Percentiles rank a stretch among this genome's conserved stretches.
Evolutionary conservation across 768 basidiomycete genomes (phyloP).

Genomic region (Leccinum boreale): DNA sequence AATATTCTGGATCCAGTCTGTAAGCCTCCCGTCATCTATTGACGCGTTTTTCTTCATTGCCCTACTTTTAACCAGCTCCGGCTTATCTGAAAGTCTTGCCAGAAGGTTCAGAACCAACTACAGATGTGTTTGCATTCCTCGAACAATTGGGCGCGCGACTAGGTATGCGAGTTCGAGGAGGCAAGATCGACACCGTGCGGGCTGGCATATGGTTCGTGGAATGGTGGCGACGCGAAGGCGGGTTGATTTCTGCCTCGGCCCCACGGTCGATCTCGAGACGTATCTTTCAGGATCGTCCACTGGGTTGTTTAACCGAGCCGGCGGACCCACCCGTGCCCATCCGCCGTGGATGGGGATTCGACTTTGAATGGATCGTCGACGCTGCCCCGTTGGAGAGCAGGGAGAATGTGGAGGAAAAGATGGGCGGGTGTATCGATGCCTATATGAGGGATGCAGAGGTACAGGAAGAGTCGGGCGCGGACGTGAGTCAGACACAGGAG

Average conservation of each 20-base stretch:
- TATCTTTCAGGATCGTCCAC: neutral
- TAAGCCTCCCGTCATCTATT: conserved; percentile 35
- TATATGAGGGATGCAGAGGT: conserved; percentile 42
- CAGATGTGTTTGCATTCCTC: conserved; percentile 65
- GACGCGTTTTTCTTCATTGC: neutral
- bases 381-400: conserved; percentile 4
- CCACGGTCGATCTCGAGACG: conserved; percentile 21
- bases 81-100: conserved; percentile 67
- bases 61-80: conserved; percentile 46
- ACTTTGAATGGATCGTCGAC: conserved; percentile 64
- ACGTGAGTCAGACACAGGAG: conserved; percentile 67
- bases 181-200: conserved; percentile 61
- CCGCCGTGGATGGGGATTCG: conserved; percentile 80
- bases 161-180: conserved; percentile 81
- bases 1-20: conserved; percentile 73
- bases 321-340: conserved; percentile 1
- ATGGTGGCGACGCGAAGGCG: conserved; percentile 83
- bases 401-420: conserved; percentile 52
- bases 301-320: neutral
- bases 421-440: conserved; percentile 67
- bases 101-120: conserved; percentile 50
- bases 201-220: conserved; percentile 80
- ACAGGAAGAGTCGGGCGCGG: conserved; percentile 53
- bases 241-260: conserved; percentile 49
- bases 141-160: conserved; percentile 67